Conservation (phyloP, 2,329 filamentous ascomycete species). For the Daldinia eschscholtzii region DNA sequence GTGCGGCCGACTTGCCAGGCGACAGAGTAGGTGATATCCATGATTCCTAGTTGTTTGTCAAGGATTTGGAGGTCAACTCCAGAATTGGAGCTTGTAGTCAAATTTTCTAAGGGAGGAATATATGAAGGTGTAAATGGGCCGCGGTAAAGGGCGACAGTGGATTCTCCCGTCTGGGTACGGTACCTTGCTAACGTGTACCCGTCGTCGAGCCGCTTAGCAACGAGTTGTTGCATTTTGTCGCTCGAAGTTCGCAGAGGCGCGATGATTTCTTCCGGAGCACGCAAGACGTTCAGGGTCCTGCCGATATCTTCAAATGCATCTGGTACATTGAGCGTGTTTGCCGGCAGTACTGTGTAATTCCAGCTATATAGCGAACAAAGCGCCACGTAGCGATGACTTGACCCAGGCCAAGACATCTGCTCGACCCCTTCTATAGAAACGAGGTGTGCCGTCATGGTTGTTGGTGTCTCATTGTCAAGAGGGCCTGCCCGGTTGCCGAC, state of each 20-base stretch:
- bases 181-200: constrained; percentile 57
- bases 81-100: constrained; percentile 49
- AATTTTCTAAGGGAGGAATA: constrained; percentile 29
- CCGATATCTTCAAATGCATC: constrained; percentile 52
- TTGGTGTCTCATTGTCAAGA: constrained; percentile 45
- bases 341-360: constrained; percentile 56
- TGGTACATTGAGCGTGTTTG: constrained; percentile 52
- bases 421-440: constrained; percentile 56
- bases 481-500: constrained; percentile 54
- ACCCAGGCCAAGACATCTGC: constrained; percentile 44
- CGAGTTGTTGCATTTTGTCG: constrained; percentile 1
- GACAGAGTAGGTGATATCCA: constrained; percentile 59
- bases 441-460: constrained; percentile 54
- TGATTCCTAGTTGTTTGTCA: constrained; percentile 55
- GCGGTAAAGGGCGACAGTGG: constrained; percentile 54
- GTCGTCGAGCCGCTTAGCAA: constrained; percentile 47
- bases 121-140: constrained; percentile 52
- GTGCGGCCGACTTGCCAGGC: constrained; percentile 60
- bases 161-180: constrained; percentile 57
- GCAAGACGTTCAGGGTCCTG: constrained; percentile 35
- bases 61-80: constrained; percentile 57
- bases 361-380: constrained; percentile 57
- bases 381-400: constrained; percentile 45
- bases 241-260: neutral
- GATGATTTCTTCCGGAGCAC: constrained; percentile 27